Percentiles rank a stretch among this genome's conserved stretches.
Conservation (phyloP, 2,329 filamentous ascomycete species). For the Paecilomyces niveus region DNA sequence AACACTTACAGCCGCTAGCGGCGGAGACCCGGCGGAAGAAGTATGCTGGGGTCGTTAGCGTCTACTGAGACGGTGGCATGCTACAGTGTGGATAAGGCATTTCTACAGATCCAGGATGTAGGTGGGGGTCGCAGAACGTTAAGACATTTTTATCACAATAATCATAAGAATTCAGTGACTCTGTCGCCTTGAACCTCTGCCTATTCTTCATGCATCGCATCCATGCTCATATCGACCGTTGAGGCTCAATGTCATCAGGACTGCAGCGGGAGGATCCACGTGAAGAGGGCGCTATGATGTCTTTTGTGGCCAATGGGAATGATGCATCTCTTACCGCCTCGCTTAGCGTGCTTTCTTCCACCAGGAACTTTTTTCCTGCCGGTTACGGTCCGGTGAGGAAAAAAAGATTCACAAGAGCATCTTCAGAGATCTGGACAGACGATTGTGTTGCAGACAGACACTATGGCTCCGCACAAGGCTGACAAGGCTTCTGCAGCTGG, state of each 20-base stretch:
- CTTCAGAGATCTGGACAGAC: constrained; percentile 1
- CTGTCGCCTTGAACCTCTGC: neutral
- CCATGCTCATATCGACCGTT: neutral
- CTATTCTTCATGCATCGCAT: neutral
- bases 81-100: neutral
- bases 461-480: constrained; percentile 19
- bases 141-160: neutral
- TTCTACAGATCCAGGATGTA: neutral
- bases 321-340: constrained; percentile 17
- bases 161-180: no score
- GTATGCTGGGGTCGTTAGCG: neutral
- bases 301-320: constrained; percentile 14
- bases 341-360: constrained; percentile 9
- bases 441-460: constrained; percentile 1
- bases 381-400: neutral
- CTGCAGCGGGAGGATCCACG: constrained; percentile 10
- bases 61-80: neutral
- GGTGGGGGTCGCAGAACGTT: neutral
- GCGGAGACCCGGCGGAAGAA: neutral
- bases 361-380: constrained; percentile 16
- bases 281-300: constrained; percentile 3
- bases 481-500: constrained; percentile 16
- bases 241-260: neutral
- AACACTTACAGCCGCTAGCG: neutral
- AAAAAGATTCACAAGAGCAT: neutral